Base-by-base conservation (phyloP, 1,284 basidiomycete species). In the Fomitopsis palustris region DNA sequence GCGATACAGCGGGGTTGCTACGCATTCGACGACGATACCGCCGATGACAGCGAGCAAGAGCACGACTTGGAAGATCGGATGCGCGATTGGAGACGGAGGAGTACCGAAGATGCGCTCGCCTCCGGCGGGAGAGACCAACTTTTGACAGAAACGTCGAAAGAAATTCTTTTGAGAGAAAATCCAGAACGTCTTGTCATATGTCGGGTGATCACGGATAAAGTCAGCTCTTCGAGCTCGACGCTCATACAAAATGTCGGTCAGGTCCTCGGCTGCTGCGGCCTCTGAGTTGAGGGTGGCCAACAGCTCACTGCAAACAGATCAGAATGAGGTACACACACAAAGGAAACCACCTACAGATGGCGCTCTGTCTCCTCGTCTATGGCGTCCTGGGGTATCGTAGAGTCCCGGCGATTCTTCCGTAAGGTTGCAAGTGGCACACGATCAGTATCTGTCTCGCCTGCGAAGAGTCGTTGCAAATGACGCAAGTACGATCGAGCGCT, bases 161-260 rank as follows among this genome's bases (percentile, higher is more conserved):
- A 76, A 74, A 65, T 91, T 95, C 66, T 84, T 84, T 74, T 97
- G 95, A 3, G 89, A 86, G 71, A 98, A 91, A 9, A 97, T 64
- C 88, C 93, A 98, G 65, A 98, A 90, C 0, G 92, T 87, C 68
- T 88, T 90, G 75, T 98, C 96, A 69, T 92, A 99, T 0, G 88
- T 86, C 0, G 96, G 95, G 75, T 98, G 91, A 49, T 89, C 84
- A 2, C 85, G 85, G 64, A 98, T 97, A 70, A 97, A 94, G 64
- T 93, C 91, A 0, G 92, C 90, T 69, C 90, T 91, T 68, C 86
- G 85, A 14, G 92, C 92, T n/a, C 87, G 82, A 9, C 84, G 83
- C 71, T 97, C 92, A 58, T 87, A 82, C 41, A 83, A 62, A 9
- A 80, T 81, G 64, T 95, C 89, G 64, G 81, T 77, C 23, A 81